Conservation (phyloP, 2,329 filamentous ascomycete genomes). For the Botrytis galanthina region DNA sequence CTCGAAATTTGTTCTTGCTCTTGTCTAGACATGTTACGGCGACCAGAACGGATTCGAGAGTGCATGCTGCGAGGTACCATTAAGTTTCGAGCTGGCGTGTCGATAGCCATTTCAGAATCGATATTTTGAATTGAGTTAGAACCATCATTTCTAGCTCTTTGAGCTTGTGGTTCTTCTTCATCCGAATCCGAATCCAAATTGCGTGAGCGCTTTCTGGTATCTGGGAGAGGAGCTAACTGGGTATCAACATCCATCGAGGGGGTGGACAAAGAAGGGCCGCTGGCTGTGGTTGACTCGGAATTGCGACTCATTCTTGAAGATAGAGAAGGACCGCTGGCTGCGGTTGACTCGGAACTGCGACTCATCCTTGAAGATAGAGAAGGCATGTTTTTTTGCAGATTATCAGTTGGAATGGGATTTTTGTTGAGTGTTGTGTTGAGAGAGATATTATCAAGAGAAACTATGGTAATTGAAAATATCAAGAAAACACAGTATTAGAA, state of each 20-base stretch:
- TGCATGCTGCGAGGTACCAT: neutral
- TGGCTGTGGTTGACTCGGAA: neutral
- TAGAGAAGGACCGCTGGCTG: neutral
- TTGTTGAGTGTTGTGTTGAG: neutral
- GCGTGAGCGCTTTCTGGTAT: neutral
- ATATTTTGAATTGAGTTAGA: too few species aligned
- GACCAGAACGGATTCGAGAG: neutral
- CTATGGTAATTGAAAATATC: neutral
- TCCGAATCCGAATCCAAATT: neutral
- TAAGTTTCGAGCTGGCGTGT: neutral
- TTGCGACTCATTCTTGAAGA: neutral
- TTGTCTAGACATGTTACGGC: neutral
- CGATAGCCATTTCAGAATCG: neutral
- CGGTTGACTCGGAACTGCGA: neutral
- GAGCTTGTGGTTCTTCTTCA: neutral
- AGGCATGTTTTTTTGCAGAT: too few species aligned
- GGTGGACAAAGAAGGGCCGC: neutral
- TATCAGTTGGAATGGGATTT: too few species aligned
- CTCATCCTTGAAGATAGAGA: neutral
- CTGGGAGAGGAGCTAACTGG: neutral
- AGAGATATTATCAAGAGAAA: neutral
- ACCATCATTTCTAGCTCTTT: neutral
- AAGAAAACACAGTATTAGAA: rapidly evolving
- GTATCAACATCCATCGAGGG: neutral
- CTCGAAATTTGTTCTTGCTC: neutral